phyloP scores from a whole-genome alignment of 2,329 filamentous ascomycete genomes.

The Aureobasidium musti region DNA sequence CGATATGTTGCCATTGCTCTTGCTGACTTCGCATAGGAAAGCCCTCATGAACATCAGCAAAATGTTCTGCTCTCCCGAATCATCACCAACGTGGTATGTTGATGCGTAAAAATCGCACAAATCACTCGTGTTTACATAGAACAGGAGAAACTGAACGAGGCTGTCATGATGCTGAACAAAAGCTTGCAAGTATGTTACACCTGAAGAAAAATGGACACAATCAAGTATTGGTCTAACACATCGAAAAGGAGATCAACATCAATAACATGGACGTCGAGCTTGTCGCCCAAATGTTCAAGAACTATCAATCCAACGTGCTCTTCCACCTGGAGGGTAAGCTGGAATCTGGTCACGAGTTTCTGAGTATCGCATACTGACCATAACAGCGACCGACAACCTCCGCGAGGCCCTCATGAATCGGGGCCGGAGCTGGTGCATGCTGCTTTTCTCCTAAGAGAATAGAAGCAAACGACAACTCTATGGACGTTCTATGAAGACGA shows the following conservation, averaged over 20 bases:
- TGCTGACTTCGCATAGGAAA: conserved; percentile 62
- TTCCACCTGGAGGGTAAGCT: conserved; percentile 90
- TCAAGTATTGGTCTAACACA: not conserved
- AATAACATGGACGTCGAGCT: conserved; percentile 99
- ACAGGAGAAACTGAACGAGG: conserved; percentile 98
- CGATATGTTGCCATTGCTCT: not conserved
- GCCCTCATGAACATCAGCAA: conserved; percentile 96
- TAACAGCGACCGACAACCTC: conserved; percentile 74
- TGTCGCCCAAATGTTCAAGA: conserved; percentile 99
- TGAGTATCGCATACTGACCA: conserved; percentile 33
- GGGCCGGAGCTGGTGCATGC: no score
- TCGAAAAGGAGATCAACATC: conserved; percentile 83
- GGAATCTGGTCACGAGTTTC: not conserved
- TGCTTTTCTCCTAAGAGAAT: not conserved
- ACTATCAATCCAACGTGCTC: conserved; percentile 96
- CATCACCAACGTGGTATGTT: conserved; percentile 90
- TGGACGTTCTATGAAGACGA: conserved; percentile 4
- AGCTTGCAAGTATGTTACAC: conserved; percentile 68
- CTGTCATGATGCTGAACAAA: conserved; percentile 89
- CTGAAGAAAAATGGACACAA: not conserved
- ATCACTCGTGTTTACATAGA: not conserved
- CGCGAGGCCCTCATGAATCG: conserved; percentile 70
- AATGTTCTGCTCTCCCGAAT: conserved; percentile 89
- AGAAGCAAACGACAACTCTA: not conserved
- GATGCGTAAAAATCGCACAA: not conserved